phyloP scores from a whole-genome alignment of 345 rosid species.

The Jatropha curcas region DNA sequence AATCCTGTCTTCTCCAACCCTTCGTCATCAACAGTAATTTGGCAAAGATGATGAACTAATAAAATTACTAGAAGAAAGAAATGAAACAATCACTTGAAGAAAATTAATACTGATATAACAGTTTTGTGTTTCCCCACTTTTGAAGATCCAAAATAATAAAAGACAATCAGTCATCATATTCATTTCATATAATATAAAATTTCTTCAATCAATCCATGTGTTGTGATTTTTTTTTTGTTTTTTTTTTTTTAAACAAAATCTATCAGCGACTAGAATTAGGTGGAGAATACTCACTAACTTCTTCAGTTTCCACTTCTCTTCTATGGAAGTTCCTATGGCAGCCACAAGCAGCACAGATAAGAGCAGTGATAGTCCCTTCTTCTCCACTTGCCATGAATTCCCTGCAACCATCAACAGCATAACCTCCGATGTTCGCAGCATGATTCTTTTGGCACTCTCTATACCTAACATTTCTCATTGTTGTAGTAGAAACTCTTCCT shows the following conservation, averaged over 20 bases:
- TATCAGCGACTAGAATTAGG: slow-evolving; percentile 35
- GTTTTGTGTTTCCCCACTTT: slow-evolving; percentile 3
- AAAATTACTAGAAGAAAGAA: background rate
- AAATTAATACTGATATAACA: too few species aligned
- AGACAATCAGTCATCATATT: slow-evolving; percentile 5
- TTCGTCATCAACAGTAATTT: background rate
- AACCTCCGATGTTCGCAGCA: slow-evolving; percentile 72
- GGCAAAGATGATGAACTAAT: background rate
- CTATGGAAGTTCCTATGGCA: slow-evolving; percentile 78
- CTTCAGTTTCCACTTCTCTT: slow-evolving; percentile 40
- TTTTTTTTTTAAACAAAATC: background rate
- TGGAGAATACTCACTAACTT: slow-evolving; percentile 57
- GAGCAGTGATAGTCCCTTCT: slow-evolving; percentile 47
- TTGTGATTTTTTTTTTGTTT: too few species aligned
- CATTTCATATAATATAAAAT: background rate
- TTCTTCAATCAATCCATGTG: background rate
- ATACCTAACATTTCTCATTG: slow-evolving; percentile 33
- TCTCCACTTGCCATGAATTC: slow-evolving; percentile 70
- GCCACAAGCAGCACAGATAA: slow-evolving; percentile 71
- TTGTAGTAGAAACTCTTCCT: slow-evolving; percentile 18
- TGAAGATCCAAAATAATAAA: background rate
- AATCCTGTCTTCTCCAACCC: background rate
- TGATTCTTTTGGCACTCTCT: slow-evolving; percentile 81
- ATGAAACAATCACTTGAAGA: background rate
- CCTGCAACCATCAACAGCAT: slow-evolving; percentile 78